Base-by-base conservation (phyloP, 208 protist species). In the Naegleria fowleri region DNA sequence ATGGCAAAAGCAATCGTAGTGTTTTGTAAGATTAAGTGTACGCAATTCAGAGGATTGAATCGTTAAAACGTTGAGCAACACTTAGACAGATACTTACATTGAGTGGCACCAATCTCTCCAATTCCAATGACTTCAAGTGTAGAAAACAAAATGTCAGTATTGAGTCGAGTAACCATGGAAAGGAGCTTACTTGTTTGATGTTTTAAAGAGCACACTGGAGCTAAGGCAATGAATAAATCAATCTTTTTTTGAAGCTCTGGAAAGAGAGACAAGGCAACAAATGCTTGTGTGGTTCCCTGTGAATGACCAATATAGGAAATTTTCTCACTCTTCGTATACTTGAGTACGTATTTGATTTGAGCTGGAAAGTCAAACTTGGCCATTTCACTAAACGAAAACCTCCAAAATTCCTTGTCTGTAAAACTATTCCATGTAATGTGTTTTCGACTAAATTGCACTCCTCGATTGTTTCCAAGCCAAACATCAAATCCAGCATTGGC, bases 351-450 rank as follows among this genome's bases (percentile, higher is more conserved):
- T 85, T 92, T 87, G 85, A 93, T 79, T 85, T 91, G 84, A 33
- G 89, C 90, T 43, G 91, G 91, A 38, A 93, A 52, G 67, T 93
- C 92, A 86, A 92, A 93, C 52, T 93, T 90, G 43, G 90, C 92
- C 91, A 91, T 92, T 39, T 91, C 33, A 83, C 87, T 79, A 19
- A 79, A 92, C 0, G 43, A 55, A n/a, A 89, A 90, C 58, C 90
- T 83, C 91, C 91, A 93, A 58, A 91, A 79, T 51, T 90, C 48
- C 25, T 7, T 25, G 85, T 85, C 38, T 41, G 41, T 25, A 19
- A 67, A 67, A 15, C 5, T n/a, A 86, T 16, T 22, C 16, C 7
- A 86, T 67, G 58, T n/a, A 25, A n/a, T 41, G 22, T 90, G 92
- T 91, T n/a, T 38, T 38, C 58, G 39, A 36, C 29, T n/a, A 51